Percentiles rank a stretch among this genome's conserved stretches.
These are phyloP conservation scores for Fusarium sp. DNA, from an alignment of 2,329 filamentous ascomycete genomes.

Conservation along the genomic window DNA sequence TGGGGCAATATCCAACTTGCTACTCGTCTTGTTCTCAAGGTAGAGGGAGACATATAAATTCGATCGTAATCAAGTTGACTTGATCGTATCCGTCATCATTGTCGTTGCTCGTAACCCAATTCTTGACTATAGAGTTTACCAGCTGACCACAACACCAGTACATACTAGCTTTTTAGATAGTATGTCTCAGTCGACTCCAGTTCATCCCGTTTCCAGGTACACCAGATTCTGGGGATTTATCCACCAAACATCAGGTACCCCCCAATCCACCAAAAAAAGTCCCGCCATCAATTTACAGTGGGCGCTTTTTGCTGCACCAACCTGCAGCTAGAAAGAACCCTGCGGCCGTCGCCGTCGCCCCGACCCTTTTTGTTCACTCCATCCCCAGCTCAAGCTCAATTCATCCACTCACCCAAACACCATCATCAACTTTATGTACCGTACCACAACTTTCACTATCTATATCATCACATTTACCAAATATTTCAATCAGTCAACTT, in stretches of 20 bases:
- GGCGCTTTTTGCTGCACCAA: conserved; percentile 16
- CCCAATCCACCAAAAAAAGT: neutral
- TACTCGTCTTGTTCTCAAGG: neutral
- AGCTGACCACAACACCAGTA: neutral
- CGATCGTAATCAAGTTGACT: neutral
- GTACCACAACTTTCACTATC: conserved; percentile 17
- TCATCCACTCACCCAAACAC: conserved; percentile 27
- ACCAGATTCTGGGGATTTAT: neutral
- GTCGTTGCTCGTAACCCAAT: neutral
- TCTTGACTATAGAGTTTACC: neutral
- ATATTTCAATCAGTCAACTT: neutral
- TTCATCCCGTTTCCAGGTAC: conserved; percentile 6
- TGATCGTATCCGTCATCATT: neutral
- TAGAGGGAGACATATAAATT: neutral
- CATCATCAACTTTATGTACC: conserved; percentile 17
- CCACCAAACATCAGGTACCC: conserved; percentile 13
- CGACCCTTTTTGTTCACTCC: conserved; percentile 33
- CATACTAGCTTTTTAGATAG: neutral
- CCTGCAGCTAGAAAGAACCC: conserved; percentile 31
- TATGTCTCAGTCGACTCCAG: conserved; percentile 1
- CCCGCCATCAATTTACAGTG: conserved; percentile 35
- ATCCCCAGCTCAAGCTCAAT: conserved; percentile 15
- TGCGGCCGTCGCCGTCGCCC: conserved; percentile 33
- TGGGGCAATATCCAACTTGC: neutral
- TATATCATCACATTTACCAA: conserved; percentile 10